These are phyloP conservation scores for Conticribra weissflogii DNA, from an alignment of 108 stramenopile genomes.

Conservation along the genomic window DNA sequence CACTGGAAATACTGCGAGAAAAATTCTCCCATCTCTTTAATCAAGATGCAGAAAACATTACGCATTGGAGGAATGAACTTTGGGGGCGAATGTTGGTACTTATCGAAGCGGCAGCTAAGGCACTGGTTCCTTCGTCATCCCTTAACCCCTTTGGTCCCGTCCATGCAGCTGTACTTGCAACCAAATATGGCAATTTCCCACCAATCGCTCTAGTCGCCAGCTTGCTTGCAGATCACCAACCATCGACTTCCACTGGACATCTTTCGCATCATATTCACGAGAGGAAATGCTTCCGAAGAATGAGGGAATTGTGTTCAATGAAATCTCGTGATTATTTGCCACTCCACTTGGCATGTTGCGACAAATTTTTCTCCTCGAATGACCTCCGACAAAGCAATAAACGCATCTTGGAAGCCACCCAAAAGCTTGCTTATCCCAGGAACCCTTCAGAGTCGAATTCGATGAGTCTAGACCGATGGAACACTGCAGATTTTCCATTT, in stretches of 20 bases:
- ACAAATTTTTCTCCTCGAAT: background rate
- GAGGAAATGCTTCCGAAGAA: background rate
- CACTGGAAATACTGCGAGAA: background rate
- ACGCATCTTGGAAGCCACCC: too few relatives aligned
- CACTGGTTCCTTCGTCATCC: background rate
- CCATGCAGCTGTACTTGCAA: constrained; percentile 31
- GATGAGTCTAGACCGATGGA: constrained; percentile 13
- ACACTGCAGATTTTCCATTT: constrained; percentile 16
- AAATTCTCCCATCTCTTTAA: too few relatives aligned
- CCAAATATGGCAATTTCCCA: constrained; percentile 35
- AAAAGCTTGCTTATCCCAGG: background rate
- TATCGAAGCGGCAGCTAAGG: constrained; percentile 6
- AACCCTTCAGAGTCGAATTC: background rate
- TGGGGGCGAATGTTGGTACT: constrained; percentile 8
- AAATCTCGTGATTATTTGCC: constrained; percentile 31
- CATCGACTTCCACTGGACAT: background rate
- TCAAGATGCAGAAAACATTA: too few relatives aligned
- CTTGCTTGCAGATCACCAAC: background rate
- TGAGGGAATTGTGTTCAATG: constrained; percentile 7
- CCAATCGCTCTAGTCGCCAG: constrained; percentile 34
- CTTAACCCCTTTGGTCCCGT: constrained; percentile 3
- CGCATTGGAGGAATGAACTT: constrained; percentile 15
- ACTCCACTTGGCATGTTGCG: constrained; percentile 35
- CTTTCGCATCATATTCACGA: background rate
- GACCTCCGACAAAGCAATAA: background rate